A percentile compares a stretch with the other conserved stretches of the same genome.
These are phyloP conservation scores for Capniomyces stellatus DNA, from an alignment of 371 early-diverging fungal genomes.

Conservation along the genomic window DNA sequence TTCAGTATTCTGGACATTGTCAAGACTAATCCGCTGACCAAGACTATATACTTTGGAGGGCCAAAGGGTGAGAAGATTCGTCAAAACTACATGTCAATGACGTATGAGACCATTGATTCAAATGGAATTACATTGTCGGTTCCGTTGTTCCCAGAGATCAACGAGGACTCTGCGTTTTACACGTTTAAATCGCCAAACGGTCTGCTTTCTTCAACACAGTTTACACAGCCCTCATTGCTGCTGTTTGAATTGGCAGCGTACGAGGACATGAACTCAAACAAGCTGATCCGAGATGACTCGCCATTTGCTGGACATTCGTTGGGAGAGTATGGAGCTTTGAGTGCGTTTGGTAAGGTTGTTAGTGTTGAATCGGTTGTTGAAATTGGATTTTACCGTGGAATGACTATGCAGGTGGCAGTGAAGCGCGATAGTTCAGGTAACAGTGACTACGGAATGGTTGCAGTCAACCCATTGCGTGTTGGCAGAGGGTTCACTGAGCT, in stretches of 20 bases:
- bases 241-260: constrained; percentile 87
- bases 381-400: constrained; percentile 90
- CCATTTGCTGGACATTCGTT: constrained; percentile 92
- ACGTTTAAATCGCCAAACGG: constrained; percentile 86
- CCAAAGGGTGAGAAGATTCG: constrained; percentile 78
- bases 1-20: constrained; percentile 88
- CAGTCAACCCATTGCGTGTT: constrained; percentile 84
- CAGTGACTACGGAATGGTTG: constrained; percentile 89
- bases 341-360: constrained; percentile 76
- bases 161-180: constrained; percentile 55
- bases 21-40: constrained; percentile 68
- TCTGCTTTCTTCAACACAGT: constrained; percentile 85
- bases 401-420: constrained; percentile 93
- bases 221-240: constrained; percentile 85
- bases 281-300: constrained; percentile 63
- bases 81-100: constrained; percentile 75
- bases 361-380: constrained; percentile 76
- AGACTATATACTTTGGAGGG: constrained; percentile 90
- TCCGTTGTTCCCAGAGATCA: constrained; percentile 82
- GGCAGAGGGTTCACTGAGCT: constrained; percentile 69
- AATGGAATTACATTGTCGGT: constrained; percentile 51
- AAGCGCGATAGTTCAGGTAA: constrained; percentile 61
- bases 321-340: constrained; percentile 89
- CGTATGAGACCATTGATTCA: constrained; percentile 63
- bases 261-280: constrained; percentile 77